Conservation (phyloP, 2,329 filamentous ascomycete genomes). For the Huntiella abstrusa region DNA sequence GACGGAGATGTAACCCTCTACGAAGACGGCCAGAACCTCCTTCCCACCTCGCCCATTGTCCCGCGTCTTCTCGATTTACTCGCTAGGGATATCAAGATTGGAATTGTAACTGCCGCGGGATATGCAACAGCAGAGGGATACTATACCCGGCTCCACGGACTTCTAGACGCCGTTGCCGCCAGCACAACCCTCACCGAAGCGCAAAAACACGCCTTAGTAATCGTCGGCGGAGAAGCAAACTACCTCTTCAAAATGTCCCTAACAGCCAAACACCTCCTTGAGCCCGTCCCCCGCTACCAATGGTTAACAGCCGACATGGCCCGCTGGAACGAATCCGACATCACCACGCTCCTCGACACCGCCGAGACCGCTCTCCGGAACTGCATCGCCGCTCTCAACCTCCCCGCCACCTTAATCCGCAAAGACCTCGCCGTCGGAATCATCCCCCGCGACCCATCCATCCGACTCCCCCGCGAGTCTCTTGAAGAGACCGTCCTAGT, state of each 20-base stretch:
- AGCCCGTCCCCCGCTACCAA: conserved; percentile 42
- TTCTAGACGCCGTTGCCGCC: conserved; percentile 57
- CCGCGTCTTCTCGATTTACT: conserved; percentile 50
- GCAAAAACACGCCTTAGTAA: conserved; percentile 62
- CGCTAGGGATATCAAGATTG: conserved; percentile 60
- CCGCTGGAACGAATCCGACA: conserved; percentile 57
- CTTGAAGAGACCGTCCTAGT: conserved; percentile 92
- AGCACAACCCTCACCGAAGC: conserved; percentile 38
- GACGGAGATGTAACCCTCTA: conserved; percentile 97
- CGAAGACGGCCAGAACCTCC: conserved; percentile 67
- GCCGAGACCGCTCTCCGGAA: conserved; percentile 71
- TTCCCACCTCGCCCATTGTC: conserved; percentile 60
- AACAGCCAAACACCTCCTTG: conserved; percentile 45
- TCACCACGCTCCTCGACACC: conserved; percentile 65
- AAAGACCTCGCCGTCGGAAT: conserved; percentile 80
- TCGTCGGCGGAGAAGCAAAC: conserved; percentile 92
- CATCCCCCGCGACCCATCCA: conserved; percentile 41
- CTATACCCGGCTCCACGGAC: conserved; percentile 67
- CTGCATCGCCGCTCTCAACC: conserved; percentile 58
- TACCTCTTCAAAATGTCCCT: conserved; percentile 72
- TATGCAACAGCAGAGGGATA: conserved; percentile 80
- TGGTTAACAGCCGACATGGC: conserved; percentile 70
- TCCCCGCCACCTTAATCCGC: conserved; percentile 63
- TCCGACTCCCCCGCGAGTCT: conserved; percentile 65
- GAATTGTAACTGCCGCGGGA: conserved; percentile 90